These are phyloP conservation scores for Entomortierella beljakovae DNA, from an alignment of 192 early-diverging fungal genomes.

Conservation along the genomic window DNA sequence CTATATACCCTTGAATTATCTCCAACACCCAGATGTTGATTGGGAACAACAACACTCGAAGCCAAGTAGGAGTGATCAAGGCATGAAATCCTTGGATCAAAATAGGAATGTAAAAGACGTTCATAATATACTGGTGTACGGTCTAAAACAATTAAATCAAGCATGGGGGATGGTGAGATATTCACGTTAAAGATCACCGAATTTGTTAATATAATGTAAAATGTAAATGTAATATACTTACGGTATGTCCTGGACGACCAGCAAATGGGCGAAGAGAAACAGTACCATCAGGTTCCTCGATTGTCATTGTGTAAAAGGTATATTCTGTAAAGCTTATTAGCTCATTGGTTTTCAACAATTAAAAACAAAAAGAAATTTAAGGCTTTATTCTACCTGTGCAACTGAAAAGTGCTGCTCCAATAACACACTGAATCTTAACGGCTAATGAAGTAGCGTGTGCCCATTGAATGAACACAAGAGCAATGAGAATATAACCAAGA, in stretches of 20 bases:
- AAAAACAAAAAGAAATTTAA: neutral
- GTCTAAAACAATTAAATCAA: conserved; percentile 13
- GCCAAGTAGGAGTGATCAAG: conserved; percentile 22
- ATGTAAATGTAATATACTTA: neutral
- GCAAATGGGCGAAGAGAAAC: conserved; percentile 39
- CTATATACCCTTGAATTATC: conserved; percentile 41
- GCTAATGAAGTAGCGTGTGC: conserved; percentile 35
- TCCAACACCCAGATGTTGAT: conserved; percentile 50
- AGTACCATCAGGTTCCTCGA: conserved; percentile 47
- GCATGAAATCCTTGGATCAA: conserved; percentile 48
- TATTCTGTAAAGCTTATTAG: conserved; percentile 23
- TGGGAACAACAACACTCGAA: conserved; percentile 44
- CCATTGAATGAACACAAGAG: conserved; percentile 43
- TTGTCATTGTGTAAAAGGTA: conserved; percentile 44
- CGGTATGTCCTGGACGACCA: conserved; percentile 49
- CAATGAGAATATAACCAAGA: conserved; percentile 43
- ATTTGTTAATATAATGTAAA: too few species aligned
- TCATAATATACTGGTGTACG: conserved; percentile 50
- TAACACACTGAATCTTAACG: conserved; percentile 43
- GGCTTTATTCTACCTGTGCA: conserved; percentile 22
- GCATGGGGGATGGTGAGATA: neutral
- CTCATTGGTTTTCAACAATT: neutral
- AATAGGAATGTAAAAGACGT: conserved; percentile 49
- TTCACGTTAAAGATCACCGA: neutral
- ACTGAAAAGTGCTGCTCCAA: conserved; percentile 48